Evolutionary conservation across 495 filamentous ascomycete species (phyloP), one percentile per base, ranked within the genome.

Genomic region (Venustampulla echinocandica): DNA sequence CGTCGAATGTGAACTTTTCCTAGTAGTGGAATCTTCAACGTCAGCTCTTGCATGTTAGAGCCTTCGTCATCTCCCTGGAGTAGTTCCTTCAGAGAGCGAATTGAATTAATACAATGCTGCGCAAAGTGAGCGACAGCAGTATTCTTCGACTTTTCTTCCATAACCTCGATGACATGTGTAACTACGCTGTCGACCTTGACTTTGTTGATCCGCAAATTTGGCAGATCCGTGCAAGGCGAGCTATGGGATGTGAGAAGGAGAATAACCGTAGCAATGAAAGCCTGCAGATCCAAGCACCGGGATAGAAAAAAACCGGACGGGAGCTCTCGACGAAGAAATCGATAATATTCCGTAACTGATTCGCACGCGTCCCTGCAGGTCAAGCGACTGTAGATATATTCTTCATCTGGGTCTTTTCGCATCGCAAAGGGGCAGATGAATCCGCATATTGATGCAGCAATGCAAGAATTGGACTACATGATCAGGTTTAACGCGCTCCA

Each of bases 1-100:
- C 47, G 40, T 22, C 47, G 35, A 45, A 50, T 40, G 20, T 50
- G 42, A 14, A 50, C 47, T 40, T 50, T 50, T 5, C 47, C 47
- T 6, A 50, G 41, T 0, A 50, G 32, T 22, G 47, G 47, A 10
- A 49, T 14, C 23, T 49, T 44, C 42, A 52, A 36, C 4, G 37
- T 41, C 43, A 46, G 23, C 10, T 52, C 42, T 35, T 35, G 22
- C 18, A 45, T 19, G 14, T 35, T 19, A 41, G 34, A 20, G 11
- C 13, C 15, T 2, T 35, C 27, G 23, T 46, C 32, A 32, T 44
- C 42, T 33, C 45, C 20, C 19, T 42, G 49, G 15, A 52, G 43
- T 13, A 52, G 20, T 13, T 24, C 19, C 1, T 30, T 46, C 10
- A 52, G 36, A 41, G 49, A 46, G 19, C 43, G 36, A 14, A 52